Conservation (phyloP, 768 basidiomycete species). For the Leccinum subgranulosum region DNA sequence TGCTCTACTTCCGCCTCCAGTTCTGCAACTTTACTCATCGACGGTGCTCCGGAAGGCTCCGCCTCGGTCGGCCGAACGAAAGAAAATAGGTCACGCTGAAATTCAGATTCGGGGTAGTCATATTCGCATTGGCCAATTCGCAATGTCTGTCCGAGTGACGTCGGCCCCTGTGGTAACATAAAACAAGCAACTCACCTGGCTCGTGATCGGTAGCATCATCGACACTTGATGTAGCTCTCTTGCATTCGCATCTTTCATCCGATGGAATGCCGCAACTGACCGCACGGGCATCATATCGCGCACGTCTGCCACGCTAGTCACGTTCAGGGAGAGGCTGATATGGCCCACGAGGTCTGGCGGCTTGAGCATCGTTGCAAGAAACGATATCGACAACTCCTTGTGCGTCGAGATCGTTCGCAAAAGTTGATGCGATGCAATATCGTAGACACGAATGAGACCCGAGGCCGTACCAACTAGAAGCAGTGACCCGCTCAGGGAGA, state of each 20-base stretch:
- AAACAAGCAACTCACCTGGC: constrained; percentile 33
- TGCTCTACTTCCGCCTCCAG: constrained; percentile 70
- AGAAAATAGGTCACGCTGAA: constrained; percentile 62
- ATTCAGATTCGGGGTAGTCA: constrained; percentile 49
- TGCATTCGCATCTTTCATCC: constrained; percentile 63
- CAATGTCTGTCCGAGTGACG: constrained; percentile 12
- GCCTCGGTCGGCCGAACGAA: constrained; percentile 50
- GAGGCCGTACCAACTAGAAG: constrained; percentile 78
- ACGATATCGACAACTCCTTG: constrained; percentile 66
- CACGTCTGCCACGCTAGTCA: constrained; percentile 33
- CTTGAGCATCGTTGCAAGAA: constrained; percentile 75
- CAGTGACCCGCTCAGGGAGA: constrained; percentile 75
- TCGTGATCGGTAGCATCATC: constrained; percentile 53
- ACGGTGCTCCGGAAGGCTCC: constrained; percentile 31
- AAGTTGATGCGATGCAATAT: constrained; percentile 87
- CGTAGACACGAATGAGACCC: constrained; percentile 77
- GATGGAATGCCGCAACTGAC: constrained; percentile 67
- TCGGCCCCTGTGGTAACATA: not conserved
- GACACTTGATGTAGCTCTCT: constrained; percentile 69
- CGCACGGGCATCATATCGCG: constrained; percentile 65
- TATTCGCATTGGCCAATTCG: constrained; percentile 20
- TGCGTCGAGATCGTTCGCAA: constrained; percentile 76
- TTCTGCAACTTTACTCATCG: constrained; percentile 58
- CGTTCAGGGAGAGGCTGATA: constrained; percentile 50
- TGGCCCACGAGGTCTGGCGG: constrained; percentile 88